Conservation (phyloP, 2,329 filamentous ascomycete genomes). For the Xylaria sp. region DNA sequence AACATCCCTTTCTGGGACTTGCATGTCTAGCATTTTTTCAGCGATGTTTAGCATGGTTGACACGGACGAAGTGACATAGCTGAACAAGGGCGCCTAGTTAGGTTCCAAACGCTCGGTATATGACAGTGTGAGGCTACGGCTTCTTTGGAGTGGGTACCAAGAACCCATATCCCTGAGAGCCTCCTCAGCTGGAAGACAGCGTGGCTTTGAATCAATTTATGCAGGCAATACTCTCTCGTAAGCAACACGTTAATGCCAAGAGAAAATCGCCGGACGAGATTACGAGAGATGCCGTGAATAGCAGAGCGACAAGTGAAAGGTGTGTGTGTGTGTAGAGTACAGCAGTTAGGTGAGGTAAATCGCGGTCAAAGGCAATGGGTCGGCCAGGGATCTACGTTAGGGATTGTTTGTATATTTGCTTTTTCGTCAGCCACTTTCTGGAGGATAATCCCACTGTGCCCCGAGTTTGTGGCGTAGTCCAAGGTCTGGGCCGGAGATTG, state of each 20-base stretch:
- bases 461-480: slow-evolving; percentile 24
- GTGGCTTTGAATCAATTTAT: slow-evolving; percentile 5
- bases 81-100: slow-evolving; percentile 10
- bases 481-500: slow-evolving; percentile 24
- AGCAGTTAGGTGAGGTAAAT: background rate
- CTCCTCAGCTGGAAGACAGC: slow-evolving; percentile 15
- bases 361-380: background rate
- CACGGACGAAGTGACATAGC: background rate
- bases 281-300: slow-evolving; percentile 16
- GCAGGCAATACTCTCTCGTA: slow-evolving; percentile 1
- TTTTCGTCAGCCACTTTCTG: slow-evolving; percentile 26
- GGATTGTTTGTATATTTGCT: slow-evolving; percentile 22
- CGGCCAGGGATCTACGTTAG: slow-evolving; percentile 21
- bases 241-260: slow-evolving; percentile 17
- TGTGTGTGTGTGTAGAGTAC: background rate
- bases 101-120: slow-evolving; percentile 16
- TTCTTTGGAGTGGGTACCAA: background rate
- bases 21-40: background rate
- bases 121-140: slow-evolving; percentile 15
- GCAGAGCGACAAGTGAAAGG: background rate
- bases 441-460: slow-evolving; percentile 9
- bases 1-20: slow-evolving; percentile 6
- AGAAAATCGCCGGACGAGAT: slow-evolving; percentile 11
- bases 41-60: background rate
- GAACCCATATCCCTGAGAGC: background rate